Base-by-base conservation (phyloP, 306 rosid genomes). In the Citrullus mucosospermus region DNA sequence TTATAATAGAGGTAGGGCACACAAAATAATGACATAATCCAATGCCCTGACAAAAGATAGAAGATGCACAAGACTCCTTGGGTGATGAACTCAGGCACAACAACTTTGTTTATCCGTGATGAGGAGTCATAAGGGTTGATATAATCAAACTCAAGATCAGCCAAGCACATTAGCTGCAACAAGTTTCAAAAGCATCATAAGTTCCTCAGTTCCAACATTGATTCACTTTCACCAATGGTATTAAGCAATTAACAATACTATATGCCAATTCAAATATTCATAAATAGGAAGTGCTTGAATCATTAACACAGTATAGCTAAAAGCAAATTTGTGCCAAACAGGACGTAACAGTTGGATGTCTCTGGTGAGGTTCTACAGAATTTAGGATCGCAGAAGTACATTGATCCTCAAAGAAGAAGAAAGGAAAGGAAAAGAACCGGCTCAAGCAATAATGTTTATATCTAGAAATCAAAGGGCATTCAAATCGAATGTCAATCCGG, bases 161-260 rank as follows among this genome's bases (percentile, higher is more conserved):
- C 99, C 55, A 92, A 85, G 86, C 97, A 95, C 99, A 95, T 91
- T 56, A 95, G 90, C 99, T 92, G 96, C 91, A 91, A 84, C 44
- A 78, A 83, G 73, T 71, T 73, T 66, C 14, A 43, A 60, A 72
- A 77, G 50, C n/a, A 66, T 44, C 65, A 68, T 36, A 46, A 36
- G 62, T 16, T 70, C 58, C 17, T 32, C 62, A 51, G 62, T 53
- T 74, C 17, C 78, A 74, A 74, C 15, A 53, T 74, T 74, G 25
- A 9, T 30, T 51, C 13, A 71, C 77, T 28, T 28, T 48, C 20
- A 71, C 77, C 77, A 71, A 48, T 22, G 6, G 41, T 46, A 22
- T 30, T 28, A 73, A 46, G 61, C 61, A 53, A 28, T 50, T 51
- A 32, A 43, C 10, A 68, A 46, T 14, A 50, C 8, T 46, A n/a